Evolutionary conservation across 192 early-diverging fungal genomes (phyloP), one percentile per base, ranked within the genome.

Genomic region (Linnemannia schmuckeri): DNA sequence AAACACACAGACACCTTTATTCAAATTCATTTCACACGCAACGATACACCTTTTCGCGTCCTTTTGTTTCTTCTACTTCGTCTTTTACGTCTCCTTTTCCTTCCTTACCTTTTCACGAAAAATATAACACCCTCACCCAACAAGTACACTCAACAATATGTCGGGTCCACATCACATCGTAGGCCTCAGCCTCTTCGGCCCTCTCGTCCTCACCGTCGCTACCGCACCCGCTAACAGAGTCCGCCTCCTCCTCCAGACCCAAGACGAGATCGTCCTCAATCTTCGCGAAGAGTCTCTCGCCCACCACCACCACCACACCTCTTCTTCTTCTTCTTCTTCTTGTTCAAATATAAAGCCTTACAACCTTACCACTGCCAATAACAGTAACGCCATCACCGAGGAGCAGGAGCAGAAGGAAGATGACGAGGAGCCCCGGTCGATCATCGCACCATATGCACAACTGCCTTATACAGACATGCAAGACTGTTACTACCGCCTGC

Each of bases 191-290:
- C 76, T 79, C 17, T 22, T 54, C 17, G 38, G 38, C 57, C 83
- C 74, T 2, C 44, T 81, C 8, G 27, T 77, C 37, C 27, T 80
- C 22, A 81, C 73, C 10, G 57, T 66, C 44, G 52, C 72, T 1
- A 74, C 79, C 1, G 79, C 78, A 18, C 83, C 83, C 8, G 78
- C 83, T 35, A 79, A 86, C 24, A 79, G 83, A 44, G 63, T 86
- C 75, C 30, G 30, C 35, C 78, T 86, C 12, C 47, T 86, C 40
- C 75, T 86, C 46, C 83, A 86, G 35, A 77, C 79, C 24, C 83
- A 86, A 38, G 83, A 86, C 42, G 83, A 86, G 17, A 80, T 86
- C 57, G 80, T 86, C 47, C 83, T 77, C 44, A 86, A 86, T 71
- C 73, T 86, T 10, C 78, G 83, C 2, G 74, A 86, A 24, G 83